Evolutionary conservation across 116 monocot genomes (phyloP).

Genomic region (Papilionanthe hybrid): DNA sequence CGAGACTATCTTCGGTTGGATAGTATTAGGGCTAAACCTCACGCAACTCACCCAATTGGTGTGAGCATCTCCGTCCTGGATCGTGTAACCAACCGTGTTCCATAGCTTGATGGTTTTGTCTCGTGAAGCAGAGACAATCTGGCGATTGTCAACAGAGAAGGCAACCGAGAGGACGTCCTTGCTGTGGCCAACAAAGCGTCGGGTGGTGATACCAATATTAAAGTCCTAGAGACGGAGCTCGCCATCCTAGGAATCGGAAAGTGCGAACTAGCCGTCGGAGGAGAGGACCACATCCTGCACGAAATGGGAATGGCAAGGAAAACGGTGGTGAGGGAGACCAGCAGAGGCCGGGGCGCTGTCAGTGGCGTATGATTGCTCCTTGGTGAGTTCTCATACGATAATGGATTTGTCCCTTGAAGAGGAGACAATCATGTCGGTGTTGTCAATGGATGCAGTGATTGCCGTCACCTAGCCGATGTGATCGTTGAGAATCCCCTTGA

Average conservation of each 20-base stretch:
- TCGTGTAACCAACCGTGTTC: slow-evolving; percentile 31
- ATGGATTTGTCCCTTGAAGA: slow-evolving; percentile 26
- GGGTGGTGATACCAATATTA: slow-evolving; percentile 11
- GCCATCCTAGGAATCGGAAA: slow-evolving; percentile 20
- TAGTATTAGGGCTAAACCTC: slow-evolving; percentile 25
- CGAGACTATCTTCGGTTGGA: slow-evolving; percentile 23
- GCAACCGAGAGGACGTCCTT: slow-evolving; percentile 22
- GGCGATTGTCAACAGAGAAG: slow-evolving; percentile 23
- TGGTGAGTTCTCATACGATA: slow-evolving; percentile 14
- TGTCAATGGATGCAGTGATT: slow-evolving; percentile 17
- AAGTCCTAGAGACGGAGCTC: slow-evolving; percentile 24
- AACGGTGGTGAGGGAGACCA: slow-evolving; percentile 21
- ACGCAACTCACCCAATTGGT: slow-evolving; percentile 39
- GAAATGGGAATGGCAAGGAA: slow-evolving; percentile 26
- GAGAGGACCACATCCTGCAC: slow-evolving; percentile 28
- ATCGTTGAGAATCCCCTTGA: slow-evolving; percentile 11
- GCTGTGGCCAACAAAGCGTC: slow-evolving; percentile 14
- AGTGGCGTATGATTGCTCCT: background rate
- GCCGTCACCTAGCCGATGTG: slow-evolving; percentile 15
- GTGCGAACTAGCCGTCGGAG: slow-evolving; percentile 26
- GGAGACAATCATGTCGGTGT: slow-evolving; percentile 15
- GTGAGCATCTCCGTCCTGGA: slow-evolving; percentile 29
- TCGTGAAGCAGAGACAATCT: slow-evolving; percentile 23
- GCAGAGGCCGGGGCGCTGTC: background rate
- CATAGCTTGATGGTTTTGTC: slow-evolving; percentile 19